phyloP scores from a whole-genome alignment of 176 grass and related monocot genomes.

The Guadua angustifolia region DNA sequence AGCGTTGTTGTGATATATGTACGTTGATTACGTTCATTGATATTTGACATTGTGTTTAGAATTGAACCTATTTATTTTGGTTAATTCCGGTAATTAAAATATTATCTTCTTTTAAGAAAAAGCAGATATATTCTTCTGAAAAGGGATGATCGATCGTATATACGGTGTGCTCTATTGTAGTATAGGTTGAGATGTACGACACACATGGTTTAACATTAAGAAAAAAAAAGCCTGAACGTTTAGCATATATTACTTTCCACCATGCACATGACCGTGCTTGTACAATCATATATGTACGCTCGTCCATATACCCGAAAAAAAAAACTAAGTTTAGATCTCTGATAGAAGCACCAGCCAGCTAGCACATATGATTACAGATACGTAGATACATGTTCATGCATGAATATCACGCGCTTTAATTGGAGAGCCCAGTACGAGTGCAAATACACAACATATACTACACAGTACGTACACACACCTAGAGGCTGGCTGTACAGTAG shows the following conservation, averaged over 20 bases:
- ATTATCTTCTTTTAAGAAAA: background rate
- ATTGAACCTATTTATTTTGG: background rate
- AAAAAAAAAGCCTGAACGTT: background rate
- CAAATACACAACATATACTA: background rate
- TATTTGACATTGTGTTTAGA: background rate
- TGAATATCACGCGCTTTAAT: background rate
- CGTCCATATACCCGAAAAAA: background rate
- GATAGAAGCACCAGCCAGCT: background rate
- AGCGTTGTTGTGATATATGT: background rate
- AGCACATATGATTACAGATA: background rate
- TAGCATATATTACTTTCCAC: background rate
- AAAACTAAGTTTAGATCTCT: background rate
- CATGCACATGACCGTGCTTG: background rate
- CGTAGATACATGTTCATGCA: background rate
- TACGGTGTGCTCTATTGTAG: background rate
- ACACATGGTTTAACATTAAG: no score
- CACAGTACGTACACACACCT: background rate
- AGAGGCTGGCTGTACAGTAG: background rate
- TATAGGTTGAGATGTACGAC: background rate
- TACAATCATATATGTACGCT: background rate
- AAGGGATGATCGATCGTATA: background rate
- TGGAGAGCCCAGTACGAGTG: background rate
- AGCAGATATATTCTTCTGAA: background rate
- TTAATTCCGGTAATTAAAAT: background rate
- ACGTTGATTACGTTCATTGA: background rate